These are phyloP conservation scores for Rubroshorea leprosula DNA, from an alignment of 345 rosid genomes.

Conservation along the genomic window DNA sequence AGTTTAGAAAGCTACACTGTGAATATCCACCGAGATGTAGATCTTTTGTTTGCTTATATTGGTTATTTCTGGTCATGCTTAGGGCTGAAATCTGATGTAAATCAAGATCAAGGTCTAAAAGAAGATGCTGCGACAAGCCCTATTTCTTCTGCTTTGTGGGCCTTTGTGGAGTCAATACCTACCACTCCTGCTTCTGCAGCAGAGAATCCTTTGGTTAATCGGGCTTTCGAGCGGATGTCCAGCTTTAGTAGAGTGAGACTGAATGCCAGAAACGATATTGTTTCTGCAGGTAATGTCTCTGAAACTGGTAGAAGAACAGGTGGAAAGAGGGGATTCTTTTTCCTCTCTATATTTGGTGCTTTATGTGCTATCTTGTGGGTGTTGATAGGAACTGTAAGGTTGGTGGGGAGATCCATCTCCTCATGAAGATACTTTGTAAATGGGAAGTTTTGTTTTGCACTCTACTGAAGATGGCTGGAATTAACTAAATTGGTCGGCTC, in stretches of 20 bases:
- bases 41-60: constrained; percentile 10
- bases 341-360: constrained; percentile 52
- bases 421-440: constrained; percentile 12
- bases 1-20: background rate
- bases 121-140: constrained; percentile 34
- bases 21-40: background rate
- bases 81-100: constrained; percentile 33
- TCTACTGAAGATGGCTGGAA: background rate
- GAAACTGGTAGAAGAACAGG: constrained; percentile 28
- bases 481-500: background rate
- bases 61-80: constrained; percentile 26
- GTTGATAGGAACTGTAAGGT: constrained; percentile 44
- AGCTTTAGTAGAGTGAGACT: constrained; percentile 52
- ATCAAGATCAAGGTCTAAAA: constrained; percentile 25
- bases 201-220: constrained; percentile 58
- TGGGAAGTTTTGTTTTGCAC: constrained; percentile 4
- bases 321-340: constrained; percentile 34
- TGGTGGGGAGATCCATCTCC: constrained; percentile 33
- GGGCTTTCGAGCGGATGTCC: constrained; percentile 61
- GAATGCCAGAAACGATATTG: constrained; percentile 23
- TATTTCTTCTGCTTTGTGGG: constrained; percentile 67
- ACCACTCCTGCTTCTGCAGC: constrained; percentile 79
- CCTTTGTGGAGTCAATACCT: constrained; percentile 80
- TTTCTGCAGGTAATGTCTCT: constrained; percentile 19
- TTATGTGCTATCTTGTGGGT: constrained; percentile 61